phyloP scores from a whole-genome alignment of 2,329 filamentous ascomycete genomes.

The Aspergillus persii region DNA sequence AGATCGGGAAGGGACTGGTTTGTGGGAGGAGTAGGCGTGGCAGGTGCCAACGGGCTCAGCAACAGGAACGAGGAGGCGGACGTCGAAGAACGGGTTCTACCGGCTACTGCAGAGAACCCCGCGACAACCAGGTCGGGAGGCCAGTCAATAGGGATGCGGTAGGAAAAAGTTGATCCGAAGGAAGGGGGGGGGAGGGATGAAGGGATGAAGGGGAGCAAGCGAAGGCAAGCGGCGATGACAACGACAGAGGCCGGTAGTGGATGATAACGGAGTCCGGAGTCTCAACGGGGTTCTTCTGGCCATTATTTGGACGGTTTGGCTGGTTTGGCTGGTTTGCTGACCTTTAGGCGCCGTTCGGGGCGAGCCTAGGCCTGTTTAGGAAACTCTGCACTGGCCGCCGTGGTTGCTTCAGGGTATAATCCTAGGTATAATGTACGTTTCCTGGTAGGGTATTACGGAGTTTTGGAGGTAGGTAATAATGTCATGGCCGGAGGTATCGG shows the following conservation, averaged over 20 bases:
- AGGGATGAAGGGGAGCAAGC: not conserved
- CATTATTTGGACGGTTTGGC: not conserved
- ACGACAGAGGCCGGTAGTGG: not conserved
- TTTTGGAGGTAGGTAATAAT: too few species aligned
- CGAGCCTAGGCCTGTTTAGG: not conserved
- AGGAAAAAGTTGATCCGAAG: not conserved
- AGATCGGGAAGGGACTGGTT: not conserved
- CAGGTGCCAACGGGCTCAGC: not conserved
- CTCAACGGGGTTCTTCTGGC: conserved; percentile 1
- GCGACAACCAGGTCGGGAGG: conserved; percentile 5
- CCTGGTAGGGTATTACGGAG: too few species aligned
- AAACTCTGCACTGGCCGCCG: not conserved
- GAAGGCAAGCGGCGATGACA: conserved; percentile 1
- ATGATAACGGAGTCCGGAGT: conserved; percentile 1
- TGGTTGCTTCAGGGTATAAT: too few species aligned
- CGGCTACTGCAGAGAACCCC: conserved; percentile 7
- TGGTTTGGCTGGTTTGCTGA: not conserved
- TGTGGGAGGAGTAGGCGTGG: not conserved
- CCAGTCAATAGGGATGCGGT: not conserved
- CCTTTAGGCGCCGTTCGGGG: conserved; percentile 6
- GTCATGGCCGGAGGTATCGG: too few species aligned
- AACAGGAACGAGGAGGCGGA: not conserved
- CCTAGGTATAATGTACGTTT: too few species aligned
- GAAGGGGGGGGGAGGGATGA: not conserved
- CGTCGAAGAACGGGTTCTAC: not conserved